phyloP scores from a whole-genome alignment of 1,139 yeast species.

The Kodamaea sp. region DNA sequence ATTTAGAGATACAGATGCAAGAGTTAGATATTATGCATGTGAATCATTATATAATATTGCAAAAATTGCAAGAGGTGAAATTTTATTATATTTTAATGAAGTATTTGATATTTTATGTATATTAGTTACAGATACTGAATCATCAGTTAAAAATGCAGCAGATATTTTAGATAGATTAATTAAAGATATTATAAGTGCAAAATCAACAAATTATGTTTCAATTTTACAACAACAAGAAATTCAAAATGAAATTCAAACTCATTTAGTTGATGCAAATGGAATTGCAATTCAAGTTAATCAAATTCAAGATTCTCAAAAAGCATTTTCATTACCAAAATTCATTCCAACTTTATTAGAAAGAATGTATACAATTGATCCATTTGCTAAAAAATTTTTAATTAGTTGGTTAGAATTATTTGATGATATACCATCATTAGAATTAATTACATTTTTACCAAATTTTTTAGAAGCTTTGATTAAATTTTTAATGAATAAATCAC shows the following conservation, averaged over 20 bases:
- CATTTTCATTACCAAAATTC: slow-evolving; percentile 83
- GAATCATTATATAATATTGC: slow-evolving; percentile 95
- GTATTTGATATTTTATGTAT: slow-evolving; percentile 89
- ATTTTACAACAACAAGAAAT: slow-evolving; percentile 57
- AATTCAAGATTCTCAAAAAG: slow-evolving; percentile 60
- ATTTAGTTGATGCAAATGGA: slow-evolving; percentile 50
- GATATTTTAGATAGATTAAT: slow-evolving; percentile 86
- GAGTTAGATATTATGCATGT: slow-evolving; percentile 95
- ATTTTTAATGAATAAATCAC: slow-evolving; percentile 73
- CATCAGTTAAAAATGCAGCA: slow-evolving; percentile 93
- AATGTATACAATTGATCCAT: slow-evolving; percentile 88
- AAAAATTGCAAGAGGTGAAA: slow-evolving; percentile 95
- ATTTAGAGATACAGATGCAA: slow-evolving; percentile 93
- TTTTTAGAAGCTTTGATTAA: slow-evolving; percentile 82
- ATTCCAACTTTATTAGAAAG: slow-evolving; percentile 88
- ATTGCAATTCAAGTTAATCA: slow-evolving; percentile 59
- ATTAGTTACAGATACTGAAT: slow-evolving; percentile 87
- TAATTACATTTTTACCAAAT: slow-evolving; percentile 83
- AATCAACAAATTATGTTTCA: slow-evolving; percentile 89
- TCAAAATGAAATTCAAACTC: slow-evolving; percentile 39
- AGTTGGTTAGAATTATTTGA: slow-evolving; percentile 91
- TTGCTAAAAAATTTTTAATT: slow-evolving; percentile 84
- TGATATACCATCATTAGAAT: slow-evolving; percentile 87
- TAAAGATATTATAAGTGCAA: slow-evolving; percentile 93
- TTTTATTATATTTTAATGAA: slow-evolving; percentile 85